Conservation (phyloP, 2,329 filamentous ascomycete genomes). For the Neoarthrinium moseri region DNA sequence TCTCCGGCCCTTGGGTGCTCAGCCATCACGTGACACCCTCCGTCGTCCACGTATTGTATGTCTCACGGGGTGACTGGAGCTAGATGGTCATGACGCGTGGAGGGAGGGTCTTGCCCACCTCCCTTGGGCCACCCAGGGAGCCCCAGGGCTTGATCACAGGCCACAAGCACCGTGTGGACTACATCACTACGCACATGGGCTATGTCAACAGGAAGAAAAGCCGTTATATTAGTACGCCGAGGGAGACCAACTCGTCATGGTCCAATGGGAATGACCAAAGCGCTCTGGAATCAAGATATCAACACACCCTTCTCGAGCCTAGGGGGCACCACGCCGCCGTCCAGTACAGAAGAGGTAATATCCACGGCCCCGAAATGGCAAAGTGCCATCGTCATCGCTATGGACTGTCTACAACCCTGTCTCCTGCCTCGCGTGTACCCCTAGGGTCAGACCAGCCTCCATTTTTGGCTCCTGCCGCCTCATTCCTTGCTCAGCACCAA, state of each 20-base stretch:
- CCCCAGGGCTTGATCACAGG: background rate
- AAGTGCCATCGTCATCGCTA: constrained; percentile 25
- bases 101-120: too few species aligned
- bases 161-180: background rate
- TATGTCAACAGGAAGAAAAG: constrained; percentile 6
- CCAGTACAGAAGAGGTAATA: constrained; percentile 33
- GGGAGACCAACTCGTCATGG: background rate
- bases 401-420: constrained; percentile 24
- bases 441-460: constrained; percentile 20
- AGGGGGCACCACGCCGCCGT: constrained; percentile 15
- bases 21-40: constrained; percentile 30
- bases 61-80: too few species aligned
- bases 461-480: background rate
- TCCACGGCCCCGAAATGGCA: constrained; percentile 31
- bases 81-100: too few species aligned
- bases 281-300: constrained; percentile 16
- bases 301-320: constrained; percentile 21
- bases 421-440: constrained; percentile 28
- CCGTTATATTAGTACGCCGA: constrained; percentile 4
- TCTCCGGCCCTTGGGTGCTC: constrained; percentile 17
- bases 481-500: constrained; percentile 14
- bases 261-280: background rate
- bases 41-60: too few species aligned
- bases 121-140: constrained; percentile 28
- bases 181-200: background rate